Evolutionary conservation across 1,284 basidiomycete genomes (phyloP).

Genomic region (Ceratobasidium sp.): DNA sequence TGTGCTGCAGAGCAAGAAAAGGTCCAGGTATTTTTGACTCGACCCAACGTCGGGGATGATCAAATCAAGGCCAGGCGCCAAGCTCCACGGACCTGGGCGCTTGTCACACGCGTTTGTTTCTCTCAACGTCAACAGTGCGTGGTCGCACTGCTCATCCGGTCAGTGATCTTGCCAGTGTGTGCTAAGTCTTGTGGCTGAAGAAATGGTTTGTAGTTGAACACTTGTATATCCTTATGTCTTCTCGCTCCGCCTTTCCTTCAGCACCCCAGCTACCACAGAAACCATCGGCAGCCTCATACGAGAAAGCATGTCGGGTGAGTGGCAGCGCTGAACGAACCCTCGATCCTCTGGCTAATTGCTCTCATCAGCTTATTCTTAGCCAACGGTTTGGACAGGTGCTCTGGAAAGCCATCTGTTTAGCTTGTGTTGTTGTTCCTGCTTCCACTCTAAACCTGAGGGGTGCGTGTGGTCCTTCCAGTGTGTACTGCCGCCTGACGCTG

Average conservation of each 20-base stretch:
- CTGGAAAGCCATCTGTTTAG: not conserved
- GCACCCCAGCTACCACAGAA: constrained; percentile 33
- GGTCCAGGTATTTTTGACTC: no score
- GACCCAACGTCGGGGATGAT: no score
- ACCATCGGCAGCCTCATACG: constrained; percentile 32
- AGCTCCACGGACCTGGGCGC: not conserved
- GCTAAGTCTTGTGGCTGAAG: not conserved
- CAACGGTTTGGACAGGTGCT: constrained; percentile 32
- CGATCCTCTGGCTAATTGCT: not conserved
- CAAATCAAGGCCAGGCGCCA: no score
- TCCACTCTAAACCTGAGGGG: constrained; percentile 30
- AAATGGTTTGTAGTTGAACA: not conserved
- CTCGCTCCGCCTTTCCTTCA: constrained; percentile 28
- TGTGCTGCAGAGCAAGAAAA: no score
- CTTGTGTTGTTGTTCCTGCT: constrained; percentile 1
- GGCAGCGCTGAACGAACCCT: no score
- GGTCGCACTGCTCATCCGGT: not conserved
- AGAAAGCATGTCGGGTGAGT: constrained; percentile 42
- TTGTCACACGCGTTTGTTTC: constrained; percentile 16
- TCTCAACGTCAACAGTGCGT: constrained; percentile 20
- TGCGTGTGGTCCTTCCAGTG: not conserved
- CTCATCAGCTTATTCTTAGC: constrained; percentile 23
- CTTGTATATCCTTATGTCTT: not conserved
- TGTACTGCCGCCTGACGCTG: not conserved
- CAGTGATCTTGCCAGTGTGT: not conserved